phyloP scores from a whole-genome alignment of 2,329 filamentous ascomycete genomes.

The Xylaria digitata region DNA sequence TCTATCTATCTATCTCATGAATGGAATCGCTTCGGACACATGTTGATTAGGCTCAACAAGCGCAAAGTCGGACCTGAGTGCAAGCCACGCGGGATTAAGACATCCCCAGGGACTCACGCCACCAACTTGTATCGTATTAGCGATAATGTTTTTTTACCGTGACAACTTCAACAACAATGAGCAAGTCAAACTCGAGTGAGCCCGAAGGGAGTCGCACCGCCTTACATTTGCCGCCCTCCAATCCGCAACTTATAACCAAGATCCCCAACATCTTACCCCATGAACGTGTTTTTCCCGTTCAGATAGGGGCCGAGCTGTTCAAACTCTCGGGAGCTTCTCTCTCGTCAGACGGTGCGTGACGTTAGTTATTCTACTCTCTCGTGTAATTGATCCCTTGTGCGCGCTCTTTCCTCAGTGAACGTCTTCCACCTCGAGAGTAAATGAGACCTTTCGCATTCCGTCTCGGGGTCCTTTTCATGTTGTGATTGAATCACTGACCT shows the following conservation, averaged over 20 bases:
- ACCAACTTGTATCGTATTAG: slow-evolving; percentile 19
- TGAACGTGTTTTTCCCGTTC: slow-evolving; percentile 79
- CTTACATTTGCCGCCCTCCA: slow-evolving; percentile 48
- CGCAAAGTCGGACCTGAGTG: slow-evolving; percentile 7
- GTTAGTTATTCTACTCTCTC: slow-evolving; percentile 12
- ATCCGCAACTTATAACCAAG: slow-evolving; percentile 54
- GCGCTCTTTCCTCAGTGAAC: slow-evolving; percentile 1
- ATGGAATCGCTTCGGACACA: slow-evolving; percentile 1
- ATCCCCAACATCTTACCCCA: slow-evolving; percentile 72
- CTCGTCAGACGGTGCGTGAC: slow-evolving; percentile 74
- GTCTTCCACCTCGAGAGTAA: neutral
- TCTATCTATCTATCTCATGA: slow-evolving; percentile 3
- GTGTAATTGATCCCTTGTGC: slow-evolving; percentile 17
- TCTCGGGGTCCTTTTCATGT: slow-evolving; percentile 22
- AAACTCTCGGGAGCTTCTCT: slow-evolving; percentile 79
- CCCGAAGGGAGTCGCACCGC: slow-evolving; percentile 44
- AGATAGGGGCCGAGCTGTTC: slow-evolving; percentile 78
- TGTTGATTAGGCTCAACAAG: slow-evolving; percentile 13
- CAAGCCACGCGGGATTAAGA: slow-evolving; percentile 18
- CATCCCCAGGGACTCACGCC: slow-evolving; percentile 8
- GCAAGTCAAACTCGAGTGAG: slow-evolving; percentile 47
- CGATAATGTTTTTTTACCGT: slow-evolving; percentile 44
- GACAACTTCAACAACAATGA: slow-evolving; percentile 44
- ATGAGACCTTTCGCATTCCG: neutral
- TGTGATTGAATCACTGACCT: slow-evolving; percentile 38